These are phyloP conservation scores for Paradendryphiella salina DNA, from an alignment of 2,329 filamentous ascomycete genomes.

Conservation along the genomic window DNA sequence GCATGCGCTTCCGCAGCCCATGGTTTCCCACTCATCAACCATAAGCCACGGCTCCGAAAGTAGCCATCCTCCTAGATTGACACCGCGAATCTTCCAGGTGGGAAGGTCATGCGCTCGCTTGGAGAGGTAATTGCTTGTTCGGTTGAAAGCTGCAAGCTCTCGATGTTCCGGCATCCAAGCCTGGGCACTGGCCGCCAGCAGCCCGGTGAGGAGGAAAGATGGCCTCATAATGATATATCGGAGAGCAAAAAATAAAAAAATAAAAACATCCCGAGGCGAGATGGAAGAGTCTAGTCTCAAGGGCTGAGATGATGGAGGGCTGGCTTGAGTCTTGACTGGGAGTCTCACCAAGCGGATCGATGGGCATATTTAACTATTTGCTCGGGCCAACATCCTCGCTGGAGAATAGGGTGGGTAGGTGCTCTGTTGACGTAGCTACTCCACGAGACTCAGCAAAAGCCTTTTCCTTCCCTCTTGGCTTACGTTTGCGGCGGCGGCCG, in stretches of 20 bases:
- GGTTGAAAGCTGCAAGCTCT: slow-evolving; percentile 10
- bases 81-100: slow-evolving; percentile 55
- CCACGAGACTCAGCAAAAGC: background rate
- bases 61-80: slow-evolving; percentile 59
- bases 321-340: background rate
- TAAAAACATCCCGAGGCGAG: background rate
- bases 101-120: slow-evolving; percentile 10
- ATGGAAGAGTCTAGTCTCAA: background rate
- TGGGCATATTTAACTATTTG: background rate
- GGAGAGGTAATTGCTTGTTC: slow-evolving; percentile 5
- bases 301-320: background rate
- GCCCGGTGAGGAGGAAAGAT: slow-evolving; percentile 1
- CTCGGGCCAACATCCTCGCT: background rate
- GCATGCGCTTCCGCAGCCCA: slow-evolving; percentile 52
- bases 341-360: background rate
- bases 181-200: slow-evolving; percentile 10
- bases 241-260: background rate
- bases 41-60: slow-evolving; percentile 62
- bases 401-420: background rate
- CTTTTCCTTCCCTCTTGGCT: background rate
- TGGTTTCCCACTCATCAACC: slow-evolving; percentile 50
- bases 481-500: background rate
- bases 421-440: background rate
- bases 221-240: background rate
- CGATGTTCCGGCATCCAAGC: slow-evolving; percentile 13